Evolutionary conservation across 1,284 basidiomycete genomes (phyloP).

Genomic region (Puccinia horiana): DNA sequence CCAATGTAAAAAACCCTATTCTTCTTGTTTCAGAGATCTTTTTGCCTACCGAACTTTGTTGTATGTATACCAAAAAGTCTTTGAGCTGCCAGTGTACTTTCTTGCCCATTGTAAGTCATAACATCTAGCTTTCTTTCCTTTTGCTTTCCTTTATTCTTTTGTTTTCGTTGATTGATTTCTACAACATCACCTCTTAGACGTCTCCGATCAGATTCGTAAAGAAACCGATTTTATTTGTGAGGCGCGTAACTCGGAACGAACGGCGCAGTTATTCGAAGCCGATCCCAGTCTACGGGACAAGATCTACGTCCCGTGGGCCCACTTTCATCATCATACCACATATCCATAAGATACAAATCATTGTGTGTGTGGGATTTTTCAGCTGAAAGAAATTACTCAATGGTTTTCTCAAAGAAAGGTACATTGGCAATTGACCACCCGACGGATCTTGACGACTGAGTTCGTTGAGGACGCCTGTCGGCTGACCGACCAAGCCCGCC

Average conservation of each 20-base stretch:
- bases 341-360: no score
- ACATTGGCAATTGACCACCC: constrained; percentile 32
- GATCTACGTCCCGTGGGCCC: constrained; percentile 73
- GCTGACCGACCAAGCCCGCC: constrained; percentile 51
- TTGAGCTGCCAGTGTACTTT: constrained; percentile 75
- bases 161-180: no score
- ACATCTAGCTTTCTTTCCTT: not conserved
- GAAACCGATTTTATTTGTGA: constrained; percentile 80
- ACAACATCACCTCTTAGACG: constrained; percentile 69
- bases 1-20: no score
- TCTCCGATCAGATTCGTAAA: constrained; percentile 74
- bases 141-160: not conserved
- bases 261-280: constrained; percentile 65
- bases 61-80: constrained; percentile 60
- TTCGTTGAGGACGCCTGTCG: constrained; percentile 17
- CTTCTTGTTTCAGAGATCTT: constrained; percentile 50
- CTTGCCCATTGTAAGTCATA: constrained; percentile 65
- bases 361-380: no score
- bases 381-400: not conserved
- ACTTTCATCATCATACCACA: not conserved
- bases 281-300: constrained; percentile 70
- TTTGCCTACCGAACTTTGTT: constrained; percentile 54
- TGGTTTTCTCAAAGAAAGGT: constrained; percentile 10
- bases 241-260: constrained; percentile 68
- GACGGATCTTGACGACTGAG: constrained; percentile 29